Conservation (phyloP, 371 early-diverging fungal species). For the Fennellomyces sp. region DNA sequence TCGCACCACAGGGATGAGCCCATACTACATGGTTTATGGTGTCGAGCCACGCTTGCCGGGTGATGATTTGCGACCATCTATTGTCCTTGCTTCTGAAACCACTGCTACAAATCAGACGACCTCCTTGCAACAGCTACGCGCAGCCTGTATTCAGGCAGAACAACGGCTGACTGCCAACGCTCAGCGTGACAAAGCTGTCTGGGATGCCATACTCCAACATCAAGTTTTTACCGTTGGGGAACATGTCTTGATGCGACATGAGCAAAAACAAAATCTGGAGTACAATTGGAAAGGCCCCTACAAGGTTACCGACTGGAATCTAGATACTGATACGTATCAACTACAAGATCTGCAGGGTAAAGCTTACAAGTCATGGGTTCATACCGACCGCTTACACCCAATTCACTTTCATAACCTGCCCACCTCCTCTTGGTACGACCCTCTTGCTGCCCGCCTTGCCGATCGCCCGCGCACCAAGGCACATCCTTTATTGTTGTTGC, state of each 20-base stretch:
- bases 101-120: not conserved
- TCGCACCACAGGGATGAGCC: constrained; percentile 2
- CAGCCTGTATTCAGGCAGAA: not conserved
- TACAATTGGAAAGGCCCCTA: constrained; percentile 11
- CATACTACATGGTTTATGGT: constrained; percentile 16
- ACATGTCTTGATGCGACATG: constrained; percentile 5
- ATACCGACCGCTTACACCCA: not conserved
- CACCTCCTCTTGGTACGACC: not conserved
- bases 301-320: not conserved
- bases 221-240: constrained; percentile 12
- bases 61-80: constrained; percentile 12
- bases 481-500: no score
- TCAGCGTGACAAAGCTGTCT: constrained; percentile 18
- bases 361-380: constrained; percentile 4
- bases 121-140: not conserved
- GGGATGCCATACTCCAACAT: constrained; percentile 12
- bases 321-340: not conserved
- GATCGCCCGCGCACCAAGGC: no score
- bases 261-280: constrained; percentile 6
- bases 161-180: not conserved
- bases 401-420: not conserved
- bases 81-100: not conserved
- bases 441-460: no score
- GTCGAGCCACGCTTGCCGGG: constrained; percentile 16
- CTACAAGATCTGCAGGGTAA: not conserved